phyloP scores from a whole-genome alignment of 179 eudicot genomes.

The Nepenthes alata region DNA sequence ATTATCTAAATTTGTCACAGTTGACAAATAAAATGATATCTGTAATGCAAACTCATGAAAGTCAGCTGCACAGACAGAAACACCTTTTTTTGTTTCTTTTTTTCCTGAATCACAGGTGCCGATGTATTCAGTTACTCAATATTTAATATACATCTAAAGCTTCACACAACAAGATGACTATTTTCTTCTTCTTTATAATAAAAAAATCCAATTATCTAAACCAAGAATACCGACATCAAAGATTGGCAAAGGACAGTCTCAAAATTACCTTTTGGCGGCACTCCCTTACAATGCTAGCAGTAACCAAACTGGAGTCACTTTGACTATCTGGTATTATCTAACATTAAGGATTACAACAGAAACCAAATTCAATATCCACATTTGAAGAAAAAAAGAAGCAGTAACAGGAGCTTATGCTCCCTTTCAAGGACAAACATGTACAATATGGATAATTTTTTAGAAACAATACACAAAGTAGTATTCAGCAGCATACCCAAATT shows the following conservation, averaged over 20 bases:
- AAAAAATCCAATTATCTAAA: slow-evolving; percentile 2
- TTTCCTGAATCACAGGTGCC: too few species aligned
- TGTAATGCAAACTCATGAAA: too few species aligned
- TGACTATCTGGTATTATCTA: slow-evolving; percentile 55
- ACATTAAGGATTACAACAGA: slow-evolving; percentile 25
- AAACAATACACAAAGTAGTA: too few species aligned
- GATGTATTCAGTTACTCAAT: too few species aligned
- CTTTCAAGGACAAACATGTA: too few species aligned
- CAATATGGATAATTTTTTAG: too few species aligned
- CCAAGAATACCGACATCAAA: neutral
- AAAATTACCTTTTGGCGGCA: slow-evolving; percentile 64
- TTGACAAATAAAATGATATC: neutral
- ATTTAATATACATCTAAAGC: neutral
- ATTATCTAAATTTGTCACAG: neutral
- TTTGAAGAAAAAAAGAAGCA: neutral
- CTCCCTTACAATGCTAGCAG: slow-evolving; percentile 50
- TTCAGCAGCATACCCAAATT: too few species aligned
- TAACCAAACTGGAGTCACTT: slow-evolving; percentile 61
- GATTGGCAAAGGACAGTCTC: too few species aligned
- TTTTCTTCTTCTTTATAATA: neutral
- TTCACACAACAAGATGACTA: too few species aligned
- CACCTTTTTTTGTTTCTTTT: too few species aligned
- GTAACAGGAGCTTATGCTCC: too few species aligned
- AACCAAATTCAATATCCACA: neutral
- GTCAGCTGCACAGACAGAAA: too few species aligned